Percentiles rank a stretch among this genome's conserved stretches.
phyloP scores from a whole-genome alignment of 495 filamentous ascomycete genomes.

The Aspergillus cavernicola region DNA sequence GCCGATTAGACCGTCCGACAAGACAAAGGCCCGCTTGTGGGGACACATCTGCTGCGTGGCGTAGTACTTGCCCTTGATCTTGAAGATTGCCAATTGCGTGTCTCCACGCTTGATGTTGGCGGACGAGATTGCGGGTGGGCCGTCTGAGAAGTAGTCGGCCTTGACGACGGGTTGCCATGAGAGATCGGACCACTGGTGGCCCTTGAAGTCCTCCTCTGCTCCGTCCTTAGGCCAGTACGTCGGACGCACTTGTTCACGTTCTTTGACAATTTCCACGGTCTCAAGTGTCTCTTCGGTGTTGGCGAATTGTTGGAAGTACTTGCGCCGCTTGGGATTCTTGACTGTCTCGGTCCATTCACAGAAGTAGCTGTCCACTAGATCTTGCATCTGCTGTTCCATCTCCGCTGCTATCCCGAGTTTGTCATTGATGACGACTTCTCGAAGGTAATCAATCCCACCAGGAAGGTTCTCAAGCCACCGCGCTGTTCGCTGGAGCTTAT shows the following conservation, averaged over 20 bases:
- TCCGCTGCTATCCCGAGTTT: slow-evolving; percentile 83
- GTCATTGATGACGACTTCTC: slow-evolving; percentile 82
- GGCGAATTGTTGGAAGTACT: slow-evolving; percentile 80
- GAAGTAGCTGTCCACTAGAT: slow-evolving; percentile 84
- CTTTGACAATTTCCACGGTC: slow-evolving; percentile 65
- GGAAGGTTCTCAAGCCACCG: slow-evolving; percentile 89
- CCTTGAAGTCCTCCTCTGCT: slow-evolving; percentile 70
- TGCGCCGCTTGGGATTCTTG: slow-evolving; percentile 61
- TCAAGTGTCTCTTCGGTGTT: slow-evolving; percentile 76
- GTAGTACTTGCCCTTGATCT: slow-evolving; percentile 77
- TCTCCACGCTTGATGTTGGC: slow-evolving; percentile 80
- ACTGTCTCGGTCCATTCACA: slow-evolving; percentile 94
- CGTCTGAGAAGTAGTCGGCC: slow-evolving; percentile 68
- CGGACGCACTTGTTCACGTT: slow-evolving; percentile 73
- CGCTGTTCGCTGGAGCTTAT: slow-evolving; percentile 91
- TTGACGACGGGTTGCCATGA: slow-evolving; percentile 84
- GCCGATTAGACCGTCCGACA: slow-evolving; percentile 86
- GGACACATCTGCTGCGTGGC: slow-evolving; percentile 99
- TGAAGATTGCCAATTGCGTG: slow-evolving; percentile 90
- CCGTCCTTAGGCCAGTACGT: slow-evolving; percentile 77
- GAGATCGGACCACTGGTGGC: slow-evolving; percentile 66
- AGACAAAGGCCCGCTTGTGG: slow-evolving; percentile 87
- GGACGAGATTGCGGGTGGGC: slow-evolving; percentile 60
- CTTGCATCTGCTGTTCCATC: slow-evolving; percentile 86
- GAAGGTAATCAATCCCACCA: slow-evolving; percentile 80